Evolutionary conservation across 169 alveolate species (phyloP), one percentile per base, ranked within the genome.

Genomic region (Cryptosporidium parvum): DNA sequence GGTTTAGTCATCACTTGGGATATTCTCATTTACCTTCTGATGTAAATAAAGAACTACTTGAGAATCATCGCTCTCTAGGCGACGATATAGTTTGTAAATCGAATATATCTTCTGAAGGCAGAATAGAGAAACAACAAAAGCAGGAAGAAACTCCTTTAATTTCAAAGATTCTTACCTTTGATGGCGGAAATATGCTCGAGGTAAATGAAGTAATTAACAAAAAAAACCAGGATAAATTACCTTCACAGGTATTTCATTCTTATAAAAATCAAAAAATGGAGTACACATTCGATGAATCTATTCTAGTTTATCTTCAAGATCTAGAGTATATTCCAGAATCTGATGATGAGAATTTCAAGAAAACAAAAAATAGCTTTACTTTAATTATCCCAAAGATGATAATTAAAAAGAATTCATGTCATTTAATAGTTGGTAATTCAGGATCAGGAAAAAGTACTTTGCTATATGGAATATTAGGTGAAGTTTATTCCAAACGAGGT

Each of bases 381-480:
- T 48, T 80, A 18, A 18, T 12, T 33, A 51, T 80, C 21, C 89
- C 89, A 31, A 51, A 80, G 65, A 62, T 80, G 73, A 37, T 44
- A 9, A 48, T 80, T 14, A 31, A 14, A 23, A 51, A 52, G 33
- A 65, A 65, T 29, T 62, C 89, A 35, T 80, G 89, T 33, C 89
- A 80, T 29, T 44, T 80, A 26, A 65, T 80, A 9, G 51, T 80
- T 10, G 89, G 89, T 4, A 44, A 51, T 14, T 37, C 89, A 8
- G 89, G 89, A 23, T 44, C 80, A 14, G 89, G 89, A 4, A 80
- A 80, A 42, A 80, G 89, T 31, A 80, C 89, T 7, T 23, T 80
- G 10, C 42, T 80, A 51, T 80, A 67, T 48, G 89, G 89, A 16
- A 80, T 80, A n/a, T 23, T 80, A 4, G 89, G 89, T 1, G 89